Base-by-base conservation (phyloP, 2,329 filamentous ascomycete genomes). In the Aspergillus latus region DNA sequence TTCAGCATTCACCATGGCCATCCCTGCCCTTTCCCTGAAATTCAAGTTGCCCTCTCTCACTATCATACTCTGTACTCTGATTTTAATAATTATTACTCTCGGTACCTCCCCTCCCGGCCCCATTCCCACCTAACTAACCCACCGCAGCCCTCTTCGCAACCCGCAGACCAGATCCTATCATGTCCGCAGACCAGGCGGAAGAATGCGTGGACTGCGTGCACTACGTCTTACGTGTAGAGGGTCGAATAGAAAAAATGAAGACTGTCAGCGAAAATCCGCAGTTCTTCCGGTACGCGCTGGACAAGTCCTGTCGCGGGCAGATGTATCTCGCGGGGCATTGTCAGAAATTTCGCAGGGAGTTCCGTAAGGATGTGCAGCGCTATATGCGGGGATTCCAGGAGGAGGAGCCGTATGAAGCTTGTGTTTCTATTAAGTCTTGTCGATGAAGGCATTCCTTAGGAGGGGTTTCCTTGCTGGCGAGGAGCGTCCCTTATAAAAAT, bases 151-250 rank as follows among this genome's bases (percentile, higher is more conserved):
- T 46, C 5, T 4, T 46, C 11, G n/a, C 43, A 30, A 13, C 28
- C 11, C 28, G 45, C 45, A 34, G 32, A 13, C 11, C 29, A 4
- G 29, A 47, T n/a, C 44, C 28, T 11, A 29, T 45, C n/a, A 47
- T 47, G 44, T 34, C 44, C 7, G 29, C 15, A 29, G 10, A 6
- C 29, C 29, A 47, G 15, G 44, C n/a, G 13, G 54, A 53, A 11
- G 49, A 45, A 36, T 63, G 61, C 34, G 55, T 58, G 5, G 57
- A 59, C 34, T 63, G 61, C 46, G 43, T 63, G 6, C 54, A 54
- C 43, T 62, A 63, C 42, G 55, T 58, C n/a, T 40, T 50, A 11
- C 46, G 47, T 2, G 51, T 63, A 28, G 52, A 63, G 6, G 36
- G 28, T 15, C 57, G 59, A 56, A 52, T 63, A n/a, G 48, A 29